These are phyloP conservation scores for Quercus agrifolia DNA, from an alignment of 306 rosid genomes.

Conservation along the genomic window DNA sequence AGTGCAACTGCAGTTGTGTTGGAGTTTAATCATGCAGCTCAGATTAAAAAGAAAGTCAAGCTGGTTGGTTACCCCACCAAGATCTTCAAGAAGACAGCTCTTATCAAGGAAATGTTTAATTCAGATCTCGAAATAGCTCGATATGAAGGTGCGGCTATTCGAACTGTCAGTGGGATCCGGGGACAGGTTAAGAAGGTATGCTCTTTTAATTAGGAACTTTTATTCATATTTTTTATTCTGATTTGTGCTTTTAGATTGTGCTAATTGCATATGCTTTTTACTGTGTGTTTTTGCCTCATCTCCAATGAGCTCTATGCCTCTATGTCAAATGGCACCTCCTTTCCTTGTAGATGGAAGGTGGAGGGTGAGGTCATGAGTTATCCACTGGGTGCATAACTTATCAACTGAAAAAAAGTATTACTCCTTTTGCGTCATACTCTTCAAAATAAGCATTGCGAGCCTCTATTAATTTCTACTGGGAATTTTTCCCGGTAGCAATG, in stretches of 20 bases:
- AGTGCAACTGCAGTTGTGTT: constrained; percentile 87
- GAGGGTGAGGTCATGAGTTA: too few species aligned
- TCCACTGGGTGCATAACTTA: too few species aligned
- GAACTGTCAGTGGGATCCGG: constrained; percentile 87
- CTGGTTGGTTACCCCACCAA: constrained; percentile 88
- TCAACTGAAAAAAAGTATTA: too few species aligned
- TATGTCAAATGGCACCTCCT: too few species aligned
- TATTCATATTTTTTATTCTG: not conserved
- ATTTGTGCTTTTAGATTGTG: constrained; percentile 15
- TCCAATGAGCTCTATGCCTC: too few species aligned
- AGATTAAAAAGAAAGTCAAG: constrained; percentile 84
- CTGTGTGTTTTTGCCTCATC: not conserved
- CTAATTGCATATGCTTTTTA: constrained; percentile 1
- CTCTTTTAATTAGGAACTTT: constrained; percentile 8
- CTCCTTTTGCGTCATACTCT: too few species aligned
- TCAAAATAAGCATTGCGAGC: too few species aligned
- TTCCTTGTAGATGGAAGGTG: too few species aligned
- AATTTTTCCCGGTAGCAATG: too few species aligned
- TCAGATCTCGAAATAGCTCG: constrained; percentile 94
- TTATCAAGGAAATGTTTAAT: constrained; percentile 87
- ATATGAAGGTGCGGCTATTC: constrained; percentile 92
- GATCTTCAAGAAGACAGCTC: constrained; percentile 92
- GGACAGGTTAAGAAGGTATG: constrained; percentile 97
- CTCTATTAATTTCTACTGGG: too few species aligned
- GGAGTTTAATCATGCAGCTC: constrained; percentile 78